Evolutionary conservation across 441 rosid genomes (phyloP), one percentile per base, ranked within the genome.

Genomic region (Pelargonium cotyledonis): DNA sequence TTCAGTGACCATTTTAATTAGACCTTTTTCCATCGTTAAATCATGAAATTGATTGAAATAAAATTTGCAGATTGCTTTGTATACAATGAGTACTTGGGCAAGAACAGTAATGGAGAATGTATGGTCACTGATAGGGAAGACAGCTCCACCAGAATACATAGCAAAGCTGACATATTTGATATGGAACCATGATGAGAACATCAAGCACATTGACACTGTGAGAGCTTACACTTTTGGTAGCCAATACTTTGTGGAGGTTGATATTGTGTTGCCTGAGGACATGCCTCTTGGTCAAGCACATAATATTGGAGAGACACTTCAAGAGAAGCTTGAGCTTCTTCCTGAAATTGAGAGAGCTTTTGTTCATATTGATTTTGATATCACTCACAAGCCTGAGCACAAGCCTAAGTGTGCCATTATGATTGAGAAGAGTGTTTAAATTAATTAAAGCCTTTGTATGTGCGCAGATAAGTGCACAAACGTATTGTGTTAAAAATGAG

Each of bases 301-400:
- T 61, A 82, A 87, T 69, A 84, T 89, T 9, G 95, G 90, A 0
- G 92, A 89, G 79, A 68, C 88, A 11, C 90, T 89, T 63, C 89
- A 89, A 31, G 89, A 85, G 74, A 89, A 89, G 85, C 82, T 89
- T 1, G 90, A 87, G 70, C 81, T 76, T 44, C 86, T 89, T 53
- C 81, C 85, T 14, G 84, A 89, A 64, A 90, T 87, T 18, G 95
- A 89, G 65, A 81, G 95, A 16, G 92, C 92, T 66, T 89, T 89
- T 53, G 92, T 89, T 58, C 89, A 85, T 55, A 75, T 84, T 1
- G 89, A 84, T 72, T 80, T 83, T 61, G 87, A 84, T 78, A 77
- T 71, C 31, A 70, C 83, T 16, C 88, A 86, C n/a, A 40, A 73
- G 18, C 85, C 83, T 14, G 86, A 86, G 43, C 91, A 87, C 70